phyloP scores from a whole-genome alignment of 1,139 yeast species.

The Yamadazyma pseudoaaseri region DNA sequence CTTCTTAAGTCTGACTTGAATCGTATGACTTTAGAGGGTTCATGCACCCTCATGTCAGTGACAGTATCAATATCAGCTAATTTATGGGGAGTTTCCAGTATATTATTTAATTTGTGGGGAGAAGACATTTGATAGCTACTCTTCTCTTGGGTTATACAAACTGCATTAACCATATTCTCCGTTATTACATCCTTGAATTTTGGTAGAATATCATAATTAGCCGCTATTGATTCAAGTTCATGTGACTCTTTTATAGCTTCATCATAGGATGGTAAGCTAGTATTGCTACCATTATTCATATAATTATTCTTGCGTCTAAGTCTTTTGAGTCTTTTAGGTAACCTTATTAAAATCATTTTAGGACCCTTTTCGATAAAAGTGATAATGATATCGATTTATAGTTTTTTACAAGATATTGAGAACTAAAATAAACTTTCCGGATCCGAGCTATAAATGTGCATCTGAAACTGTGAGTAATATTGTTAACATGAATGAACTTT shows the following conservation, averaged over 20 bases:
- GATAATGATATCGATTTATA: neutral
- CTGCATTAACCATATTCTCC: too few relatives aligned
- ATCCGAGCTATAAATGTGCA: neutral
- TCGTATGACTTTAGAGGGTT: too few relatives aligned
- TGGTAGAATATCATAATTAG: conserved; percentile 9
- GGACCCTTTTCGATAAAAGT: neutral
- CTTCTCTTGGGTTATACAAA: too few relatives aligned
- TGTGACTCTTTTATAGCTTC: conserved; percentile 1
- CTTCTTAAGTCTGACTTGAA: too few relatives aligned
- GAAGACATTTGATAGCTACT: too few relatives aligned
- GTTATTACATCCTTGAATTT: conserved; percentile 7
- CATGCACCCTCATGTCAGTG: too few relatives aligned
- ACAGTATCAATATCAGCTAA: too few relatives aligned
- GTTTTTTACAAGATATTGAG: neutral
- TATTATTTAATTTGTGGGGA: too few relatives aligned
- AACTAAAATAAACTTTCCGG: neutral
- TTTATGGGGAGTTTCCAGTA: too few relatives aligned
- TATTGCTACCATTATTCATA: neutral
- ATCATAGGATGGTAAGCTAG: conserved; percentile 3
- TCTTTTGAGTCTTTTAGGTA: neutral
- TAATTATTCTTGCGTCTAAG: neutral
- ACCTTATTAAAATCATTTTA: conserved; percentile 1
- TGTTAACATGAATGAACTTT: too few relatives aligned
- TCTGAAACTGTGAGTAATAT: too few relatives aligned
- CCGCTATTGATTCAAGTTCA: neutral